These are phyloP conservation scores for Fusarium nygamai DNA, from an alignment of 2,329 filamentous ascomycete species.

Conservation along the genomic window DNA sequence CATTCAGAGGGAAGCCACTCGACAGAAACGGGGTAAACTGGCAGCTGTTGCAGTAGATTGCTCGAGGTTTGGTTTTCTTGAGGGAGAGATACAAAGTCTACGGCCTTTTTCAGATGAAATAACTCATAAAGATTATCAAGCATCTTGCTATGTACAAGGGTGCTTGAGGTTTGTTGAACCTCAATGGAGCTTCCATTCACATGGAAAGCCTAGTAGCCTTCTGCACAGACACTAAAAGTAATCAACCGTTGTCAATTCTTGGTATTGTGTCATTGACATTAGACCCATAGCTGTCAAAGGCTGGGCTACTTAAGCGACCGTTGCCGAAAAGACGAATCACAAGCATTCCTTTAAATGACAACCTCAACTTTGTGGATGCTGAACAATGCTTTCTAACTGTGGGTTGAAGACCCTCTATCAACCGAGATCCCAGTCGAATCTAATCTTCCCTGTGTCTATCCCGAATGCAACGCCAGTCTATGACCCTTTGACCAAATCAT, in stretches of 20 bases:
- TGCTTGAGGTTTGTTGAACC: neutral
- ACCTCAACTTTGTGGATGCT: neutral
- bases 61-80: too few relatives aligned
- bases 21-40: neutral
- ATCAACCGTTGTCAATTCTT: constrained; percentile 7
- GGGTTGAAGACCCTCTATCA: neutral
- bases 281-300: neutral
- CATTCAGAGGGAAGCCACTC: neutral
- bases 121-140: too few relatives aligned
- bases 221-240: neutral
- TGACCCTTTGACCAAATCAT: constrained; percentile 7
- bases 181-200: neutral
- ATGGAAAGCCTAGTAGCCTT: neutral
- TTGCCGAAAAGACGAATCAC: constrained; percentile 22
- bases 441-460: neutral
- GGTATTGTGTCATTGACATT: constrained; percentile 3
- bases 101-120: too few relatives aligned
- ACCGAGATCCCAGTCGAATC: neutral
- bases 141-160: neutral
- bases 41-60: neutral
- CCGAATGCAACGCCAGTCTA: neutral
- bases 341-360: neutral
- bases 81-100: neutral
- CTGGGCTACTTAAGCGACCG: constrained; percentile 12
- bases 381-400: neutral